Percentiles rank a stretch among this genome's conserved stretches.
Conservation (phyloP, 768 basidiomycete species). For the Termitomyces titanicus region DNA sequence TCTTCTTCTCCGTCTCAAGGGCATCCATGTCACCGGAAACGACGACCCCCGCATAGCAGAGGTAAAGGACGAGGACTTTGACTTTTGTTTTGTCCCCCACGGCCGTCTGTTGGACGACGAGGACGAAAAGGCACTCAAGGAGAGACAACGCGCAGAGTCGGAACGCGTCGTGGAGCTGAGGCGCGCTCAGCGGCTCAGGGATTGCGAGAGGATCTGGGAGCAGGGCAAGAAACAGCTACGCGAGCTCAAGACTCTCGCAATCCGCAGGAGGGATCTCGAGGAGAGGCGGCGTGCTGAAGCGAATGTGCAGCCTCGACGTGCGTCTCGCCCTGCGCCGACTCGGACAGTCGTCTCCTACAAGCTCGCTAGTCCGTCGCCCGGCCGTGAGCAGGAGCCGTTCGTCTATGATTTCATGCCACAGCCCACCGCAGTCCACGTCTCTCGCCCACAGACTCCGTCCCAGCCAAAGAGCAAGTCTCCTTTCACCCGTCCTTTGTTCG, state of each 20-base stretch:
- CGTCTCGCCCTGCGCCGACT: not conserved
- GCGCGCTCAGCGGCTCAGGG: constrained; percentile 36
- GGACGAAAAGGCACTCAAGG: constrained; percentile 32
- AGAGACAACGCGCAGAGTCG: constrained; percentile 25
- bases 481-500: constrained; percentile 23
- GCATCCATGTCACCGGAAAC: constrained; percentile 56
- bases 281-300: constrained; percentile 20
- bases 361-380: constrained; percentile 7
- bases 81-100: constrained; percentile 42
- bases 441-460: constrained; percentile 4
- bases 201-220: constrained; percentile 47
- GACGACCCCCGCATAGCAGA: constrained; percentile 61
- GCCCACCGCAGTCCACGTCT: not conserved
- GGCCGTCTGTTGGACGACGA: constrained; percentile 40
- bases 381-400: constrained; percentile 18
- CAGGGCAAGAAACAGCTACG: constrained; percentile 40
- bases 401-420: constrained; percentile 25
- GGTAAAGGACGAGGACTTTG: constrained; percentile 52
- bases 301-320: constrained; percentile 3
- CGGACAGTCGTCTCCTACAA: constrained; percentile 20
- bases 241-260: constrained; percentile 31
- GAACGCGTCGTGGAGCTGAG: constrained; percentile 32
- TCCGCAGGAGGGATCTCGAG: constrained; percentile 30
- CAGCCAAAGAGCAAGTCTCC: constrained; percentile 13
- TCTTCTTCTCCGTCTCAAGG: constrained; percentile 58